These are phyloP conservation scores for Talaromyces stipitatus DNA, from an alignment of 495 filamentous ascomycete genomes.

Conservation along the genomic window DNA sequence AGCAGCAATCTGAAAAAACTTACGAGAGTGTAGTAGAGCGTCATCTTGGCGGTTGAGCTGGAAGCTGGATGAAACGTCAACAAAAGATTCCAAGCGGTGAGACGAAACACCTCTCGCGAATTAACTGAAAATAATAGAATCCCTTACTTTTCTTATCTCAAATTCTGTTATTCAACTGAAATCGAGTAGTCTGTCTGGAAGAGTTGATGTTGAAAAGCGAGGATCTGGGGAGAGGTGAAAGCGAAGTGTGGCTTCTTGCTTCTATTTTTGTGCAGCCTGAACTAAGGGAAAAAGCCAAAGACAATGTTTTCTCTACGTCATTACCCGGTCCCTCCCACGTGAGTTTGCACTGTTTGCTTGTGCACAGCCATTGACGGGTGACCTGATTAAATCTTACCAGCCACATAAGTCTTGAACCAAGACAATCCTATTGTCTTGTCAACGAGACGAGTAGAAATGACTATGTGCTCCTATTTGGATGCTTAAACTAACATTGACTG, in stretches of 20 bases:
- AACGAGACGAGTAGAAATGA: neutral
- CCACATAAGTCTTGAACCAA: neutral
- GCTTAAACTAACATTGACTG: neutral
- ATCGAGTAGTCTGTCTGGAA: neutral
- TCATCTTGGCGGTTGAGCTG: conserved; percentile 58
- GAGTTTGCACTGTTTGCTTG: conserved; percentile 4
- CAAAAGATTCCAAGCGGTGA: conserved; percentile 3
- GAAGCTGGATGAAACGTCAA: neutral
- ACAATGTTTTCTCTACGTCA: conserved; percentile 2
- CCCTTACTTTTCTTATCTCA: neutral
- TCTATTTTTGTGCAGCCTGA: conserved; percentile 7
- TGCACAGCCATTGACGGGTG: neutral
- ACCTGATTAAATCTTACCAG: neutral
- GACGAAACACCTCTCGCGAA: neutral
- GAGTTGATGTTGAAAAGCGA: neutral
- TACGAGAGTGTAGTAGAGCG: conserved; percentile 98
- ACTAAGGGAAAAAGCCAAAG: neutral
- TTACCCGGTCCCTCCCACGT: neutral
- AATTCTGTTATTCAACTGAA: neutral
- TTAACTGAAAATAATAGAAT: neutral
- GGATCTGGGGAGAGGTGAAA: neutral
- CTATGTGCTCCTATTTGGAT: neutral
- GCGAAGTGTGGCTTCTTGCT: neutral
- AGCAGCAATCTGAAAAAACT: conserved; percentile 28
- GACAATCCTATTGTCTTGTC: neutral